A percentile compares a stretch with the other conserved stretches of the same genome.
Conservation (phyloP, 352 stramenopile species). For the Globisporangium takayamanum region DNA sequence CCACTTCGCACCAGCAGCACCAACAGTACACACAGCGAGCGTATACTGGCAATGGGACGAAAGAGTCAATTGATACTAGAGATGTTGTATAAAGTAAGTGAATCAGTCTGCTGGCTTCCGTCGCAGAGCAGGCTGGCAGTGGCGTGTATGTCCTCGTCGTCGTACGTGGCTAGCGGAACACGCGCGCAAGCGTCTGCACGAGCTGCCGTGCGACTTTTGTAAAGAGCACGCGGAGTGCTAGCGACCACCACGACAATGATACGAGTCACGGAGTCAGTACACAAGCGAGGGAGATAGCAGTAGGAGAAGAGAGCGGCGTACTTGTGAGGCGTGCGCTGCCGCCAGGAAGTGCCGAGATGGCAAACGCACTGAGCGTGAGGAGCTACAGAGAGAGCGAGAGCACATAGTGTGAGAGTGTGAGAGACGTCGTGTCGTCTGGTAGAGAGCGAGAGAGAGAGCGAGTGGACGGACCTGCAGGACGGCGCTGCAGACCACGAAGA, state of each 20-base stretch:
- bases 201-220: constrained; percentile 59
- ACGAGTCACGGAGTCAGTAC: background rate
- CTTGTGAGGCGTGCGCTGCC: constrained; percentile 60
- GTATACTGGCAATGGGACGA: too few relatives aligned
- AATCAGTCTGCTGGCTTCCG: background rate
- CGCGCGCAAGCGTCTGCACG: constrained; percentile 45
- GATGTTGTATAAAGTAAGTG: background rate
- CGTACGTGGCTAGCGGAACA: constrained; percentile 33
- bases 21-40: too few relatives aligned
- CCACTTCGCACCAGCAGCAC: too few relatives aligned
- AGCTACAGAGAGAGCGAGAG: constrained; percentile 27
- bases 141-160: too few relatives aligned
- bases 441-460: background rate
- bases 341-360: constrained; percentile 52
- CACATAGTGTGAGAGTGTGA: background rate
- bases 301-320: constrained; percentile 8
- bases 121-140: too few relatives aligned
- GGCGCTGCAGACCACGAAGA: constrained; percentile 77
- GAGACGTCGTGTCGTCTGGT: background rate
- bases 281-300: background rate
- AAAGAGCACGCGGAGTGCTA: constrained; percentile 58
- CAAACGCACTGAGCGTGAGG: constrained; percentile 49
- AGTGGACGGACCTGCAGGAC: constrained; percentile 32
- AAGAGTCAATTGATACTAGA: background rate
- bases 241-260: background rate